Conservation (phyloP, 305 asterid genomes). For the Rubia peregrina region DNA sequence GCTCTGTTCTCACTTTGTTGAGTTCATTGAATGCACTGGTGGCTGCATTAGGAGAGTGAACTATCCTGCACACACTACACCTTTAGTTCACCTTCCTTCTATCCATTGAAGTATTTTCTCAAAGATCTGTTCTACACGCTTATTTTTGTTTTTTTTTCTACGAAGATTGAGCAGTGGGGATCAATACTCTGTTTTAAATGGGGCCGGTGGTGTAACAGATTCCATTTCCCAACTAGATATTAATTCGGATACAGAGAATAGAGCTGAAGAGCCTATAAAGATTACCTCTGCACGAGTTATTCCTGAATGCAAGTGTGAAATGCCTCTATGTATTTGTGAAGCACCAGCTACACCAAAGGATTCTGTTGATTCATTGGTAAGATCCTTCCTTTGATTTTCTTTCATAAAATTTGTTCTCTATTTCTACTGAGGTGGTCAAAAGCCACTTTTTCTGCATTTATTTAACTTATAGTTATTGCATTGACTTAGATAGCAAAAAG, state of each 20-base stretch:
- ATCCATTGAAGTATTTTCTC: background rate
- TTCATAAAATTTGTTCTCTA: background rate
- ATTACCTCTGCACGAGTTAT: slow-evolving; percentile 34
- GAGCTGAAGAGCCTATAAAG: slow-evolving; percentile 33
- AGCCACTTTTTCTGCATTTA: slow-evolving; percentile 20
- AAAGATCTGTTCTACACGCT: background rate
- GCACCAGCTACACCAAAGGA: slow-evolving; percentile 62
- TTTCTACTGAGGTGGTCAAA: slow-evolving; percentile 30
- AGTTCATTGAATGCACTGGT: background rate
- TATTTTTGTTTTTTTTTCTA: slow-evolving; percentile 12
- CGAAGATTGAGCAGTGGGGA: slow-evolving; percentile 41
- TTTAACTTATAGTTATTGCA: background rate
- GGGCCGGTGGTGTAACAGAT: slow-evolving; percentile 46
- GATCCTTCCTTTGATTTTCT: slow-evolving; percentile 4
- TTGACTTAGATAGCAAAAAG: slow-evolving; percentile 31
- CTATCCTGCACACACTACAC: background rate
- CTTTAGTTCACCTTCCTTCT: background rate
- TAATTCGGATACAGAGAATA: slow-evolving; percentile 33
- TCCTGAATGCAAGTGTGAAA: slow-evolving; percentile 84
- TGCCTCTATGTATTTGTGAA: slow-evolving; percentile 98
- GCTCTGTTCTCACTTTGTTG: background rate
- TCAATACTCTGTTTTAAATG: slow-evolving; percentile 43
- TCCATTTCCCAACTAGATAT: slow-evolving; percentile 66
- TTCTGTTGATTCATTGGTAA: slow-evolving; percentile 42
- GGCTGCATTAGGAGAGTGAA: slow-evolving; percentile 1